Base-by-base conservation (phyloP, 768 basidiomycete species). In the Cytidiella melzeri region DNA sequence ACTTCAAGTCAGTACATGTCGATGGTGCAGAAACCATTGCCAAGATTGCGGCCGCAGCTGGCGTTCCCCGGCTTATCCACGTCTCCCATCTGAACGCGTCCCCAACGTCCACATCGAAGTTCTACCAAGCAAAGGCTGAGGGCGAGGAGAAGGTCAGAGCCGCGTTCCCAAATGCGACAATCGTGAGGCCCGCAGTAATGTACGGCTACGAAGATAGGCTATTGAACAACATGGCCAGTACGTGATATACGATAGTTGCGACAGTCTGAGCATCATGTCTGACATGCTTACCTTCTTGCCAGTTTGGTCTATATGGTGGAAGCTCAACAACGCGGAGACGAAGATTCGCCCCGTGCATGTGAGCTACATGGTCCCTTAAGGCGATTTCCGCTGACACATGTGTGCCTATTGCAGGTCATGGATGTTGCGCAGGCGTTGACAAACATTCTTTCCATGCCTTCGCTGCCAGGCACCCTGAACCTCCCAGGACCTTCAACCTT, bases 181-280 rank as follows among this genome's bases (percentile, higher is more conserved):
- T 99, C 58, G 77, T 96, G 47, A 74, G 92, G 43, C 96, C 96
- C 37, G 80, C 80, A 9, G 62, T 78, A 26, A 82, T 97, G 81
- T 99, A 74, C 66, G 96, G 96, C n/a, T 81, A 85, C 61, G 96
- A 99, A 68, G 96, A 99, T 71, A 91, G 86, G 67, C 69, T 98
- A 43, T 69, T 98, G 63, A 94, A 87, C 65, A 93, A 89, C 64
- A 87, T 96, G 68, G 87, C 92, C 43, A 71, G 93, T 94, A 64
- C 67, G 87, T 77, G 50, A 34, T 37, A 45, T 52, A 43, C 42
- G 49, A 58, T 41, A 20, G 20, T 50, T 13, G 19, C 25, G 30
- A 50, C 30, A 34, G 7, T 34, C 30, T 34, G 30, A 7, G 7
- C 15, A 7, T 34, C 30, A 34, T 34, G 30, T n/a, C 15, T 34